Evolutionary conservation across 129 eudicot genomes (phyloP), one percentile per base, ranked within the genome.

Genomic region (Flaveria robusta): DNA sequence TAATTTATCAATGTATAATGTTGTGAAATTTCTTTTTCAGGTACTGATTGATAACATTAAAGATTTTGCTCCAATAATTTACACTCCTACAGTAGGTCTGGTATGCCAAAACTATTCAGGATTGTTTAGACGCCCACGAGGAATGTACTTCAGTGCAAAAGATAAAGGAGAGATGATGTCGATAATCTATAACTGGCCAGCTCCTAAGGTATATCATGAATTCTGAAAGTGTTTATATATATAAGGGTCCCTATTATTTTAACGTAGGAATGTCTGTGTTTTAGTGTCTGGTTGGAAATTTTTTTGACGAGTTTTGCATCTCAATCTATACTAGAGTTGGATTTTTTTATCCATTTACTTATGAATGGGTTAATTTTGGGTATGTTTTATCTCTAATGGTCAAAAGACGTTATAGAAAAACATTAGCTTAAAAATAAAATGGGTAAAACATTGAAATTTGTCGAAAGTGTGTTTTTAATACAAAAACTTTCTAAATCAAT

Each of bases 151-250:
- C 89, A 95, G 99, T 84, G 99, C 99, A 43, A 95, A 91, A 84
- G 99, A 95, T 83, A 95, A 83, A 78, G 99, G 99, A 78, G 99
- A 95, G 89, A 91, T 91, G 99, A 91, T 95, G 97, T 95, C 99
- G 54, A 95, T 95, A 88, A 88, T 95, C 79, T 95, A 91, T 59
- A 95, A 95, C 81, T 95, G 99, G 99, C 99, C 99, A 47, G 84
- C 99, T 78, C 79, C 80, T 18, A 75, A 95, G 90, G 99, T 95
- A 86, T 72, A 8, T 9, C 27, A 26, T 73, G 50, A 26, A 64
- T 59, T 66, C 79, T 27, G 22, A 66, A 45, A 7, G 47, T 26
- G 37, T 66, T 74, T 70, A 63, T 54, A 46, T 62, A 23, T 75
- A 64, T 56, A 46, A 42, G 2, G 51, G 52, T 29, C 59, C 45